A percentile compares a stretch with the other conserved stretches of the same genome.
Conservation (phyloP, 169 alveolate species). For the Plasmodium ovale region DNA sequence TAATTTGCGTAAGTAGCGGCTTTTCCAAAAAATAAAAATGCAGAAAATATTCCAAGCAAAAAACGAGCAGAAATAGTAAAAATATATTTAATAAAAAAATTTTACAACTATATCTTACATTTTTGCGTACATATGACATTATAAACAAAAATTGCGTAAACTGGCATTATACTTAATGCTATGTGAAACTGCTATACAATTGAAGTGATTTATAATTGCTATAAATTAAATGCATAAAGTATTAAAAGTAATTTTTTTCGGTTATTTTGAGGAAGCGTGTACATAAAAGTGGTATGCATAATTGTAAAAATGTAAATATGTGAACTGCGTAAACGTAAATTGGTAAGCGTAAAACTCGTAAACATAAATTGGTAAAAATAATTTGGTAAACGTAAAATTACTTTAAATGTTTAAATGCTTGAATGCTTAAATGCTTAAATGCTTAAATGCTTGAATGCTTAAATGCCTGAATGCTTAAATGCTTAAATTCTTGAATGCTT, state of each 20-base stretch:
- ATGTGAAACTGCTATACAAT: too few relatives aligned
- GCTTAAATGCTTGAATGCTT: too few relatives aligned
- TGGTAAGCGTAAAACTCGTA: too few relatives aligned
- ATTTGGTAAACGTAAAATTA: too few relatives aligned
- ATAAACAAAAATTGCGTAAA: background rate
- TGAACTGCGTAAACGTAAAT: too few relatives aligned
- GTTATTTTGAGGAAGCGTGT: background rate
- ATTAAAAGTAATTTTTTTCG: background rate
- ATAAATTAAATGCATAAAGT: background rate
- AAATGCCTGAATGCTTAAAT: too few relatives aligned
- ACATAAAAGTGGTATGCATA: background rate
- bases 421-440: too few relatives aligned
- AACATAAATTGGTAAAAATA: too few relatives aligned
- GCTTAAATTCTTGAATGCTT: too few relatives aligned
- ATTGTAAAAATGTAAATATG: too few relatives aligned
- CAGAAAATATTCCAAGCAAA: slow-evolving; percentile 5
- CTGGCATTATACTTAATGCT: background rate
- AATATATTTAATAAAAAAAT: background rate
- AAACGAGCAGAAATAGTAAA: background rate
- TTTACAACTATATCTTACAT: slow-evolving; percentile 7
- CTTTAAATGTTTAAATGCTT: too few relatives aligned
- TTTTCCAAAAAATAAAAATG: background rate
- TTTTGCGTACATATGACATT: background rate
- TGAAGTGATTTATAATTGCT: background rate
- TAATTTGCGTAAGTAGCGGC: background rate